A percentile compares a stretch with the other conserved stretches of the same genome.
phyloP scores from a whole-genome alignment of 768 basidiomycete species.

The Tricholoma saponaceum region DNA sequence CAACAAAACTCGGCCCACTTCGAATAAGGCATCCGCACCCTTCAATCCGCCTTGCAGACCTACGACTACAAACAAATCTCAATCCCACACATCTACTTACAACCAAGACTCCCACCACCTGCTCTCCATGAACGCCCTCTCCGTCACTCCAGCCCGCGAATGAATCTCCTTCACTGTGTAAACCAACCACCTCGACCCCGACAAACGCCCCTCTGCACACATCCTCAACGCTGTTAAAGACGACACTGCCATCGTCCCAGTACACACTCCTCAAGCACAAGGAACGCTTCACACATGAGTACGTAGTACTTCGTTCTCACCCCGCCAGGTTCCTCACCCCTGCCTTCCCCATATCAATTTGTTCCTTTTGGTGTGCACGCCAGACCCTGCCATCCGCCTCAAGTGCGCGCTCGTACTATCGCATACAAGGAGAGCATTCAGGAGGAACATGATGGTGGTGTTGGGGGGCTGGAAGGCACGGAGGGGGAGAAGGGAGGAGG shows the following conservation, averaged over 20 bases:
- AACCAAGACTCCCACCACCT: slow-evolving; percentile 72
- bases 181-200: slow-evolving; percentile 95
- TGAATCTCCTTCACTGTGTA: slow-evolving; percentile 95
- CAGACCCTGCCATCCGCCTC: too few species aligned
- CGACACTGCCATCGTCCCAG: slow-evolving; percentile 63
- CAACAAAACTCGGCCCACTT: slow-evolving; percentile 97
- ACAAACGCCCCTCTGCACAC: slow-evolving; percentile 87
- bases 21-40: slow-evolving; percentile 90
- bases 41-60: slow-evolving; percentile 96
- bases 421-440: too few species aligned
- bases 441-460: too few species aligned
- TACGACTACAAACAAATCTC: slow-evolving; percentile 97
- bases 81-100: slow-evolving; percentile 68
- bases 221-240: slow-evolving; percentile 89
- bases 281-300: slow-evolving; percentile 40
- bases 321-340: too few species aligned
- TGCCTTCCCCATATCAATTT: too few species aligned
- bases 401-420: too few species aligned
- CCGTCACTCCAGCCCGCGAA: slow-evolving; percentile 81
- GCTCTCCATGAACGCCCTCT: slow-evolving; percentile 70
- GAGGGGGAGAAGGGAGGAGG: too few species aligned
- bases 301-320: too few species aligned
- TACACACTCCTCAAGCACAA: slow-evolving; percentile 94
- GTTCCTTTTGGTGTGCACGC: too few species aligned
- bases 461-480: too few species aligned